A percentile compares a stretch with the other conserved stretches of the same genome.
Conservation (phyloP, 306 rosid genomes). For the Oemleria cerasiformis region DNA sequence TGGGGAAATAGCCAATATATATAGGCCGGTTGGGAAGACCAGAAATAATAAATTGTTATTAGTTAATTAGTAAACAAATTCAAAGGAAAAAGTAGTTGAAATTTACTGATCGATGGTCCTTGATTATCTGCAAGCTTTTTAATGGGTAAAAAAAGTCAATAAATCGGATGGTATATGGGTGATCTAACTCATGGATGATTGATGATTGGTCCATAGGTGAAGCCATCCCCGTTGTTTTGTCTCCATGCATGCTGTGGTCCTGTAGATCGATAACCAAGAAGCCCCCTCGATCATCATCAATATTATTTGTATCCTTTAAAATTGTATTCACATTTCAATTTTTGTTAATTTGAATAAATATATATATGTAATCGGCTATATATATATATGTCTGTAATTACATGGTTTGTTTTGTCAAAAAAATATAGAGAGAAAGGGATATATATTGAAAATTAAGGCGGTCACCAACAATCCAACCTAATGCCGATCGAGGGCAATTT, state of each 20-base stretch:
- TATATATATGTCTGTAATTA: too few species aligned
- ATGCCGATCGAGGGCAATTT: not conserved
- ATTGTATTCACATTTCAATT: conserved; percentile 23
- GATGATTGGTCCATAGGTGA: not conserved
- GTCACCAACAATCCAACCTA: conserved; percentile 73
- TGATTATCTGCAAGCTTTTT: conserved; percentile 15
- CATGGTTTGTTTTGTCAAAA: too few species aligned
- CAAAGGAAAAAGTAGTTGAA: conserved; percentile 16
- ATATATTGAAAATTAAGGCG: conserved; percentile 17
- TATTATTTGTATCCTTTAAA: not conserved
- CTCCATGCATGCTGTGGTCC: conserved; percentile 2
- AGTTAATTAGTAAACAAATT: not conserved
- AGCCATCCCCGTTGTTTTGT: not conserved
- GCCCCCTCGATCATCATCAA: too few species aligned
- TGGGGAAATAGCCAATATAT: not conserved
- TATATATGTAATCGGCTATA: too few species aligned
- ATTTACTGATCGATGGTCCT: conserved; percentile 1
- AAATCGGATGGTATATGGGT: conserved; percentile 34
- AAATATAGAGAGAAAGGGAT: not conserved
- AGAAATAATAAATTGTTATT: not conserved
- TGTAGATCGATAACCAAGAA: not conserved
- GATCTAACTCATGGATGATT: conserved; percentile 39
- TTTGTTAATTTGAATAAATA: too few species aligned
- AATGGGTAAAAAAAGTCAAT: conserved; percentile 32
- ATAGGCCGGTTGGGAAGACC: conserved; percentile 1